Base-by-base conservation (phyloP, 495 filamentous ascomycete genomes). In the Friedmanniomyces endolithicus region DNA sequence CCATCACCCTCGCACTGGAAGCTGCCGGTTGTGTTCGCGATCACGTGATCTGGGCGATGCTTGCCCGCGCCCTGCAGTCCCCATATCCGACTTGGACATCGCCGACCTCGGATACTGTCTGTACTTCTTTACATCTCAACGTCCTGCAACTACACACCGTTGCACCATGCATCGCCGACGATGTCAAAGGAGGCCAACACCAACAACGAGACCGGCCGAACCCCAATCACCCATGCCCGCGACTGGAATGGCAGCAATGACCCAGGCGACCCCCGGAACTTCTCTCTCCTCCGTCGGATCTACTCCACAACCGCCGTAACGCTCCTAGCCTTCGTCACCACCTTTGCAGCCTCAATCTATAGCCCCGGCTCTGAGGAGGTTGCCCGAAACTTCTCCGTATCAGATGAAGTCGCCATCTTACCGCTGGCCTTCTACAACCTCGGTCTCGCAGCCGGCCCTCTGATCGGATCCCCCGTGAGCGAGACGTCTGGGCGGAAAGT, bases 181-280 rank as follows among this genome's bases (percentile, higher is more conserved):
- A 41, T 41, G 37, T 41, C 37, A 14, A 41, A 41, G 16, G 37
- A 41, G 37, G 6, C 2, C 17, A 41, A 14, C 17, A 19, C 37
- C 37, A 14, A 41, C 37, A 19, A 16, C 17, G 37, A 41, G 37
- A 31, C 9, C 27, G 4, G 27, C 4, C 27, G 9, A 31, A 41
- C 3, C 12, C 37, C 3, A 3, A 50, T 50, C 8, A 2, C 19
- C 16, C 47, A 50, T n/a, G 47, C 47, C 16, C 17, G 24, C 17
- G 67, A 71, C 59, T 71, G 69, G 69, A 59, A 52, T 23, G 62
- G 63, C 3, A 59, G 60, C 8, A 35, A 66, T 52, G 72, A 74
- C 56, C 68, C 66, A 12, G 68, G 63, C n/a, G 71, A 74, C 50
- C 70, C 72, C 17, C 48, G 55, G 22, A 74, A 72, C 53, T 74